Percentiles rank a stretch among this genome's conserved stretches.
phyloP scores from a whole-genome alignment of 202 grass and related monocot species.

The Zizania palustris region DNA sequence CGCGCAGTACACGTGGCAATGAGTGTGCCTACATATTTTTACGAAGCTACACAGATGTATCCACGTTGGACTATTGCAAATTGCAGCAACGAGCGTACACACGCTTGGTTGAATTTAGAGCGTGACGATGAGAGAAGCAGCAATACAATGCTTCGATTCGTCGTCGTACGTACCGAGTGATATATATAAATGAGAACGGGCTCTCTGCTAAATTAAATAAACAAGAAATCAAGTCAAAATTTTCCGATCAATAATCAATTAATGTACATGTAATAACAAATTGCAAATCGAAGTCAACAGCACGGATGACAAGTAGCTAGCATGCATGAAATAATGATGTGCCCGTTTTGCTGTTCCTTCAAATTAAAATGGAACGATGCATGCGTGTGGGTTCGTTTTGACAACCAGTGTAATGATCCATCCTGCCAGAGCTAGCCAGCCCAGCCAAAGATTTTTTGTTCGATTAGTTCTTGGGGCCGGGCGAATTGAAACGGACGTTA shows the following conservation, averaged over 20 bases:
- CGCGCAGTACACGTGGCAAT: slow-evolving; percentile 21
- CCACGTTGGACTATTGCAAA: not conserved
- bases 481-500: not conserved
- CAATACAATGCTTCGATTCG: too few relatives aligned
- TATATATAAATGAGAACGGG: not conserved
- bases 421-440: not conserved
- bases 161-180: too few relatives aligned
- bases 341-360: not conserved
- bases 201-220: not conserved
- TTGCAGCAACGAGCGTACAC: not conserved
- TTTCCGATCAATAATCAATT: not conserved
- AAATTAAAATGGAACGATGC: too few relatives aligned
- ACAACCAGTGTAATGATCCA: too few relatives aligned
- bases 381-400: too few relatives aligned
- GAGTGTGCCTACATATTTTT: slow-evolving; percentile 19
- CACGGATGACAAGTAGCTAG: not conserved
- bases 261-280: not conserved
- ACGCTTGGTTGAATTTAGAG: not conserved
- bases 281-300: not conserved
- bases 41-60: not conserved
- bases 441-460: not conserved
- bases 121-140: not conserved
- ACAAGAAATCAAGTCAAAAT: slow-evolving; percentile 10
- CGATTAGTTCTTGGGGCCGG: not conserved
- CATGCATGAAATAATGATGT: not conserved